Conservation (phyloP, 352 stramenopile species). For the Plasmopara viticola region DNA sequence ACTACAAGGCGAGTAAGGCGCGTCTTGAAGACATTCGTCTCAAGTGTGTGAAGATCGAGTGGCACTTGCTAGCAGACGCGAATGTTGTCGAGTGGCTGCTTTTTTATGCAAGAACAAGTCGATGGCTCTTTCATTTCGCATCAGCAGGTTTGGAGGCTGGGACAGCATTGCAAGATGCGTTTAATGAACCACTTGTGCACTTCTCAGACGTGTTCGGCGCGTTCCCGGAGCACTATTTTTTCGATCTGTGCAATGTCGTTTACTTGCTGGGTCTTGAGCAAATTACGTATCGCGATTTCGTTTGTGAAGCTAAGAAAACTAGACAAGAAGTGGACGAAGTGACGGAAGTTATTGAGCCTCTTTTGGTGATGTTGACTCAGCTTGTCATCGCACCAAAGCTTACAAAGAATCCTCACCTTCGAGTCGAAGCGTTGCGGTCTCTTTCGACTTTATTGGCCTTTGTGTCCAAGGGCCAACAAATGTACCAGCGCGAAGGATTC, state of each 20-base stretch:
- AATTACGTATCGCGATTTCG: constrained; percentile 26
- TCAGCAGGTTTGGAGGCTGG: constrained; percentile 6
- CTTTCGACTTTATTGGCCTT: constrained; percentile 53
- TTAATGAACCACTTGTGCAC: constrained; percentile 31
- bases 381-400: constrained; percentile 42
- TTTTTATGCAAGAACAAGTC: constrained; percentile 49
- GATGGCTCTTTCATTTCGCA: constrained; percentile 44
- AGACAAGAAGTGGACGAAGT: constrained; percentile 14
- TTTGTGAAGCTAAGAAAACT: constrained; percentile 16
- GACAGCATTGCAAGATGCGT: constrained; percentile 32
- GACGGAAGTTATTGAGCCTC: constrained; percentile 39
- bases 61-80: constrained; percentile 45
- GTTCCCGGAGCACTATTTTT: constrained; percentile 71
- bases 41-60: constrained; percentile 42
- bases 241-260: constrained; percentile 61
- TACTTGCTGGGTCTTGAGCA: constrained; percentile 48
- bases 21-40: constrained; percentile 43
- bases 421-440: constrained; percentile 53
- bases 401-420: constrained; percentile 68
- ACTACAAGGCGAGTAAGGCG: constrained; percentile 55
- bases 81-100: constrained; percentile 52
- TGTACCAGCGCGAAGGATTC: constrained; percentile 21
- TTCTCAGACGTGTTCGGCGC: constrained; percentile 40
- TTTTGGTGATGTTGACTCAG: constrained; percentile 60
- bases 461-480: constrained; percentile 42